Base-by-base conservation (phyloP, 2,329 filamentous ascomycete genomes). In the Xylariales sp. region DNA sequence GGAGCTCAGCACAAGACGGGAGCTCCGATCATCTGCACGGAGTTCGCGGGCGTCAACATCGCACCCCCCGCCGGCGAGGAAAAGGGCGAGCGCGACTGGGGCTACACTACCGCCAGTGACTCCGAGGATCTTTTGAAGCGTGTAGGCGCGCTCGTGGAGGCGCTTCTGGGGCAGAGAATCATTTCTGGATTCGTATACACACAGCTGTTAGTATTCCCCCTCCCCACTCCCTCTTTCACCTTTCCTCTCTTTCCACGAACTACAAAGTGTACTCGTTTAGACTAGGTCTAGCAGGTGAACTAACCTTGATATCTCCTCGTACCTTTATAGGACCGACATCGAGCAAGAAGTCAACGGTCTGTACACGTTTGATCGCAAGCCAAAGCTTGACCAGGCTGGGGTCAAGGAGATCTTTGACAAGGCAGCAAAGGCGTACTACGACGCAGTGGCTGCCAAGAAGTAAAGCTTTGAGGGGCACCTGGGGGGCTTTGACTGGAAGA, bases 41-140 rank as follows among this genome's bases (percentile, higher is more conserved):
- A 85, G 50, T 84, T 83, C 44, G 81, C 80, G 3, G 81, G 81
- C 4, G 76, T 85, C 29, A 85, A 83, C 49, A 82, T 85, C 48
- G 73, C 76, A 0, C 66, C 70, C 0, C 57, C 65, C 1, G 64
- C 67, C 29, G 58, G 59, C 17, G 49, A 40, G 4, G 52, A 55
- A 2, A 62, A 59, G 0, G 61, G 68, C 0, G 69, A 68, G 8
- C 62, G 70, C 5, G 74, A 80, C 40, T 85, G 81, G 81, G 81
- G 81, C 0, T 85, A 85, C 50, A 85, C 79, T 1, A 85, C 81
- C 0, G 81, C 81, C 0, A 69, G 57, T 0, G 74, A 83, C 49
- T 59, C 77, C 0, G 62, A 72, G 13, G 81, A 85, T 47, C 52
- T 85, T 39, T 60, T 85, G 14, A 63, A 66, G 42, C 59, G 80